Evolutionary conservation across 768 basidiomycete genomes (phyloP), one percentile per base, ranked within the genome.

Genomic region (Melanogaster broomeanus): DNA sequence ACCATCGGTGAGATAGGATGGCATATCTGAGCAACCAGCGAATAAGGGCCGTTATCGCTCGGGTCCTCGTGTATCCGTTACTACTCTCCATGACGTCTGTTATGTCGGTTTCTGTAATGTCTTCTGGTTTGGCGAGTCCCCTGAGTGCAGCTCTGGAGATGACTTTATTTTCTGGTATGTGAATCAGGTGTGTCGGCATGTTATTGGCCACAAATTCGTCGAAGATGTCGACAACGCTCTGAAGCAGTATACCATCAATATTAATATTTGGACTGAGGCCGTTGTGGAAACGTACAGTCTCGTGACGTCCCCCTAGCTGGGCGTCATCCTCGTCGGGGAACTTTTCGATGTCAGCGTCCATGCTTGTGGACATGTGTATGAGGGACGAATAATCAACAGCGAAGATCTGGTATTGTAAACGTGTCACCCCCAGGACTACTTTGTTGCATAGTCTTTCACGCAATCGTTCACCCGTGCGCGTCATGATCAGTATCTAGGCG

Each of bases 1-100:
- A 10, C 45, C 50, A 51, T 48, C 50, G 34, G 21, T 51, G 50
- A 34, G 50, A 51, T 24, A 51, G 16, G 11, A 51, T 51, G 25
- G 50, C 45, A 31, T 51, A 51, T 47, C 11, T 38, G 21, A 27
- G 25, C 35, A 37, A 37, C 18, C 5, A 13, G 15, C 35, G 5
- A 3, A 37, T 11, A 11, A 47, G 5, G 21, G 16, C 33, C n/a
- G 28, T 35, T 31, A 31, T 47, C 19, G 33, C 45, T 9, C 30
- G 24, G 24, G 43, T 3, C 12, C 16, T 47, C 27, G 18, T 16
- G 16, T 35, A 16, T 35, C 33, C 22, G 21, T 43, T n/a, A 24
- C 11, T 18, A 4, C 25, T 27, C 27, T 44, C 24, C 21, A 47
- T 33, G 45, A 34, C 9, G 3, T 47, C 33, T 31, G 34, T 35